phyloP scores from a whole-genome alignment of 2,329 filamentous ascomycete species.

The Penicillium sp. region DNA sequence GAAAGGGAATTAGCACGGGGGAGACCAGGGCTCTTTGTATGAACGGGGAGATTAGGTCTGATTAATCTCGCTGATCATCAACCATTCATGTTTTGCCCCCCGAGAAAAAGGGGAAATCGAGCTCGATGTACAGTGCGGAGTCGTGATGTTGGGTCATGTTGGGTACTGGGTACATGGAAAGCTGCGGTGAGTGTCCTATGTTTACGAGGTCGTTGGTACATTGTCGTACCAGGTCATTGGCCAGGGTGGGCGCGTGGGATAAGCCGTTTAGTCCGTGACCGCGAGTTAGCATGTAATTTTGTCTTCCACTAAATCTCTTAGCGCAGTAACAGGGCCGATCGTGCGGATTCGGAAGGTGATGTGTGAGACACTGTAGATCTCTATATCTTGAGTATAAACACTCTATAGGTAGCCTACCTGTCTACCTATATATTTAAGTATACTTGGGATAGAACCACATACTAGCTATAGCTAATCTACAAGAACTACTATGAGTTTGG shows the following conservation, averaged over 20 bases:
- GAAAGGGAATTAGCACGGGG: conserved; percentile 25
- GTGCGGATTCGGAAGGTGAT: background rate
- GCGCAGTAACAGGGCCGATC: conserved; percentile 13
- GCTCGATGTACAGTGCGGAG: conserved; percentile 10
- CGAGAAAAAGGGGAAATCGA: conserved; percentile 10
- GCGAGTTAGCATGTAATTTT: conserved; percentile 13
- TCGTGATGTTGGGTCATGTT: conserved; percentile 1
- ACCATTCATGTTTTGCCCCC: conserved; percentile 8
- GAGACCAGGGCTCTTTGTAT: conserved; percentile 35
- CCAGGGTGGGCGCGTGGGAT: conserved; percentile 3
- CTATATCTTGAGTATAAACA: too few relatives aligned
- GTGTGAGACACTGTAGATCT: background rate
- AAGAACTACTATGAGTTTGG: too few relatives aligned
- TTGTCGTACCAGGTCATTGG: conserved; percentile 12
- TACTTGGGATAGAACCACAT: too few relatives aligned
- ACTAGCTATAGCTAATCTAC: too few relatives aligned
- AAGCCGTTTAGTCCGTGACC: conserved; percentile 10
- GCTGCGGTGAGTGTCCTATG: background rate
- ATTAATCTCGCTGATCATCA: conserved; percentile 33
- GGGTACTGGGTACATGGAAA: conserved; percentile 5
- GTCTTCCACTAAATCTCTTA: conserved; percentile 11
- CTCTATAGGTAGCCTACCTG: too few relatives aligned
- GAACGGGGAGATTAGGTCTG: conserved; percentile 36
- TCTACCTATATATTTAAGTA: too few relatives aligned
- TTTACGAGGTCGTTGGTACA: conserved; percentile 1